Conservation (phyloP, 768 basidiomycete species). For the Rubroboletus pulcherrimus region DNA sequence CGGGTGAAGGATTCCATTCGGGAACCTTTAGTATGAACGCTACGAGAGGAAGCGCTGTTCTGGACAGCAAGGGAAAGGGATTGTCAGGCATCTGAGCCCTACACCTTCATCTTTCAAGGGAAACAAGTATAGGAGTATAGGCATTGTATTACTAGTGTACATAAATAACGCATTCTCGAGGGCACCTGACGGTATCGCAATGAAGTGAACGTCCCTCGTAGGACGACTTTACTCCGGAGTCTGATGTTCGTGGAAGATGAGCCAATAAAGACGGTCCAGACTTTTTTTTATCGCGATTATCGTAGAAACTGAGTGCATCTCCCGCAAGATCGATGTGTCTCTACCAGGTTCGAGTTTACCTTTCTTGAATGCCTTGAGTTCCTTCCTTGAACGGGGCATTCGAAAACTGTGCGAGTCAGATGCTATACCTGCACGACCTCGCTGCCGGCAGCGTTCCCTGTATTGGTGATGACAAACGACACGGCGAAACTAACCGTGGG, state of each 20-base stretch:
- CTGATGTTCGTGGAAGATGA: neutral
- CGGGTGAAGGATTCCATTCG: slow-evolving; percentile 43
- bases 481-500: neutral
- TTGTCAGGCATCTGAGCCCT: slow-evolving; percentile 32
- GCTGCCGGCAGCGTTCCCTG: neutral
- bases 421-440: neutral
- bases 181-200: neutral
- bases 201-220: neutral
- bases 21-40: slow-evolving; percentile 12
- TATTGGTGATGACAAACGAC: neutral
- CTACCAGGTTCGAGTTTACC: neutral
- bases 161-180: neutral
- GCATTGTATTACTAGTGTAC: slow-evolving; percentile 20
- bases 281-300: neutral
- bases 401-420: neutral
- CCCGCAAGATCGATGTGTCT: neutral
- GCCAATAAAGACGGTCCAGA: neutral
- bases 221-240: neutral
- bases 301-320: neutral
- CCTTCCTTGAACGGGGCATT: neutral
- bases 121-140: neutral
- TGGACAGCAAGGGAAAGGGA: slow-evolving; percentile 42
- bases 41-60: slow-evolving; percentile 32
- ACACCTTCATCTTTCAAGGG: neutral
- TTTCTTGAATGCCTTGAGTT: neutral